Evolutionary conservation across 2,329 filamentous ascomycete genomes (phyloP).

Genomic region (Scopulariopsis brevicaulis): DNA sequence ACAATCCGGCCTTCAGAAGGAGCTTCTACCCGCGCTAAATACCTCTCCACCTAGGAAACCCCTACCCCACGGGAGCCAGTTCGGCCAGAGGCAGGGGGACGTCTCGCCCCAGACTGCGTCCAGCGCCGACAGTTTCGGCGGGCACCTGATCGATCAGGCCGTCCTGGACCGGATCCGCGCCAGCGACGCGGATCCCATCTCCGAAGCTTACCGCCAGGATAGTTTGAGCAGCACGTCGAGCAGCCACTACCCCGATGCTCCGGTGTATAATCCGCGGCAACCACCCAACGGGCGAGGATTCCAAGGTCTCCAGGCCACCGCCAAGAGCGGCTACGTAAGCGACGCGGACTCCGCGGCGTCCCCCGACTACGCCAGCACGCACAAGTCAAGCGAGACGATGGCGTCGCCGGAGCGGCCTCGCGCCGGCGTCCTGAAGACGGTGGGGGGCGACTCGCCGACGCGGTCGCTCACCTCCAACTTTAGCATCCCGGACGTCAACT

Average conservation of each 20-base stretch:
- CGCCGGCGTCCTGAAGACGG: conserved; percentile 69
- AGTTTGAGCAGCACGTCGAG: conserved; percentile 20
- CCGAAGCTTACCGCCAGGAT: conserved; percentile 19
- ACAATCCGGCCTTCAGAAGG: neutral
- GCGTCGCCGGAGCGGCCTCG: conserved; percentile 54
- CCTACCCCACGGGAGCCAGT: conserved; percentile 28
- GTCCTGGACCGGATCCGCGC: conserved; percentile 34
- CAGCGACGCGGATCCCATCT: conserved; percentile 10
- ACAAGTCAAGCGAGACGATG: conserved; percentile 36
- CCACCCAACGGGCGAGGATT: neutral
- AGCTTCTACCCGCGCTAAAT: conserved; percentile 16
- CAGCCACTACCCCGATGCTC: conserved; percentile 17
- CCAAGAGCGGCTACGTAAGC: conserved; percentile 43
- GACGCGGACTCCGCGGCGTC: conserved; percentile 54
- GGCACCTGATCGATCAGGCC: conserved; percentile 28
- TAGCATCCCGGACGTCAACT: conserved; percentile 66
- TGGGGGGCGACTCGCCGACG: conserved; percentile 38
- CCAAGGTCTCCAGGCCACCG: conserved; percentile 12
- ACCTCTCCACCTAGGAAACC: conserved; percentile 39
- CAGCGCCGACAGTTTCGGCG: conserved; percentile 1
- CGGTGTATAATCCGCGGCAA: neutral
- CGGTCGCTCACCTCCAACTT: conserved; percentile 17
- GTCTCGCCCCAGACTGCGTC: neutral
- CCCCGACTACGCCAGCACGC: conserved; percentile 70
- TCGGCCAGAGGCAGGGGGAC: neutral